Percentiles rank a stretch among this genome's conserved stretches.
These are phyloP conservation scores for Nakaseomyces kungkrabaensis DNA, from an alignment of 1,139 yeast genomes.

Conservation along the genomic window DNA sequence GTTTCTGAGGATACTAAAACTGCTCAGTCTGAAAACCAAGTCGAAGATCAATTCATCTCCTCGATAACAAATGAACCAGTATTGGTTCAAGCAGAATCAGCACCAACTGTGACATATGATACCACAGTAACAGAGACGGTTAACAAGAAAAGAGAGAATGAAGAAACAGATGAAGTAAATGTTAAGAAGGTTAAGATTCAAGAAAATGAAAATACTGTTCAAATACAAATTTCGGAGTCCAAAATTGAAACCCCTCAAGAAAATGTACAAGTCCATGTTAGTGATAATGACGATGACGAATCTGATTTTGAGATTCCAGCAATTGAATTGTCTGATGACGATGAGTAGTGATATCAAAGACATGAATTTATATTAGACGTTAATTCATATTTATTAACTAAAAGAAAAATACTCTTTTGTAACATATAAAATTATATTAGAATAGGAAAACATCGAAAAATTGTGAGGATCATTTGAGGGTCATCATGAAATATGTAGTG, in stretches of 20 bases:
- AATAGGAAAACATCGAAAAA: background rate
- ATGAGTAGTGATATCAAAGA: constrained; percentile 13
- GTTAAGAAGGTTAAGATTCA: constrained; percentile 2
- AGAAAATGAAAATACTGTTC: constrained; percentile 10
- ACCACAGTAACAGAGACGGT: constrained; percentile 4
- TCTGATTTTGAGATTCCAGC: constrained; percentile 53
- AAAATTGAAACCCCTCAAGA: constrained; percentile 1
- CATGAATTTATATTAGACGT: background rate
- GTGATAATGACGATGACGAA: constrained; percentile 8
- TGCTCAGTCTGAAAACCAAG: background rate
- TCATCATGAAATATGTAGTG: background rate
- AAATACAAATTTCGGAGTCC: constrained; percentile 24
- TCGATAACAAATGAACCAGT: constrained; percentile 5
- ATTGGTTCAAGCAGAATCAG: background rate
- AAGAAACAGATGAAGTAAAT: constrained; percentile 3
- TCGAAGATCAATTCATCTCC: background rate
- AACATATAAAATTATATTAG: background rate
- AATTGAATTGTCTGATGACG: constrained; percentile 38
- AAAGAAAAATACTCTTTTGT: background rate
- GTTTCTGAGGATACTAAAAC: background rate
- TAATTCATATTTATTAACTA: background rate
- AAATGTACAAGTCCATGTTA: background rate
- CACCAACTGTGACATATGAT: background rate
- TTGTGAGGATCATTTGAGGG: background rate
- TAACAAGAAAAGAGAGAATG: constrained; percentile 12